Evolutionary conservation across 306 rosid genomes (phyloP).

Genomic region (Vigna reflexopilosa): DNA sequence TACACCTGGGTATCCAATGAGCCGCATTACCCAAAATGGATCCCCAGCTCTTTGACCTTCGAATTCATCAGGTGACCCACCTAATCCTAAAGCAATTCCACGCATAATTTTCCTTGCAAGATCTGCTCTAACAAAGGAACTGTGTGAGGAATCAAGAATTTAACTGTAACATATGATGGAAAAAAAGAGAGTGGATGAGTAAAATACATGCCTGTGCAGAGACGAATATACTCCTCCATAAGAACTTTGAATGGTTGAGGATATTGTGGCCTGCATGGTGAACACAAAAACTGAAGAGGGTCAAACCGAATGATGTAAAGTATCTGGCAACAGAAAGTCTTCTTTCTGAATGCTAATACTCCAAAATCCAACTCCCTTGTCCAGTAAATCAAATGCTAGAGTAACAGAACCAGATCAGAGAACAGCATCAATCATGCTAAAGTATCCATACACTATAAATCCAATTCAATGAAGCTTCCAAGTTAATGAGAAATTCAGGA

Average conservation of each 20-base stretch:
- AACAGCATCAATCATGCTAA: constrained; percentile 9
- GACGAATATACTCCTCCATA: constrained; percentile 80
- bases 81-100: constrained; percentile 87
- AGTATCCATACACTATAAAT: background rate
- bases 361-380: constrained; percentile 6
- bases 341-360: background rate
- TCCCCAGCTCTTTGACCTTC: constrained; percentile 94
- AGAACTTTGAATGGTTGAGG: constrained; percentile 63
- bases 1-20: constrained; percentile 78
- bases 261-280: constrained; percentile 72
- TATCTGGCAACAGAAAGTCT: background rate
- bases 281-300: constrained; percentile 33
- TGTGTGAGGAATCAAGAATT: constrained; percentile 16
- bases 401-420: constrained; percentile 1
- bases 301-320: background rate
- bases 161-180: background rate
- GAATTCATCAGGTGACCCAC: constrained; percentile 86
- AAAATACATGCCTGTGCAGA: constrained; percentile 75
- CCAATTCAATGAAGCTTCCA: background rate
- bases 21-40: constrained; percentile 90
- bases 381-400: constrained; percentile 17
- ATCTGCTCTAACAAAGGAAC: constrained; percentile 55
- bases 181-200: background rate
- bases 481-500: constrained; percentile 19
- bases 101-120: constrained; percentile 87